phyloP scores from a whole-genome alignment of 1,284 basidiomycete species.

The Apiotrichum porosum region DNA sequence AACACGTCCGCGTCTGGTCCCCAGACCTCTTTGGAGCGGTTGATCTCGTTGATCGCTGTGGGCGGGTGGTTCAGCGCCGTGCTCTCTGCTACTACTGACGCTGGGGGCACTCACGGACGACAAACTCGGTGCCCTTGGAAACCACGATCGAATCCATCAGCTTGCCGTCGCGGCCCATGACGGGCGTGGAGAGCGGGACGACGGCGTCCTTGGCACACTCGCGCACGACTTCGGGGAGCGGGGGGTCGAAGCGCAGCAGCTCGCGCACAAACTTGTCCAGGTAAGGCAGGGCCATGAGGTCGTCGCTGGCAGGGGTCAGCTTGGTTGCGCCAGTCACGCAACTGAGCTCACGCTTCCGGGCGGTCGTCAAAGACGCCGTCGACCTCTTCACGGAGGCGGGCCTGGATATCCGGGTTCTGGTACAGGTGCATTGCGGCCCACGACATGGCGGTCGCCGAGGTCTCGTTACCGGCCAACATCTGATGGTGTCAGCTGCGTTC shows the following conservation, averaged over 20 bases:
- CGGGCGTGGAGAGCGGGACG: constrained; percentile 56
- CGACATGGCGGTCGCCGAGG: constrained; percentile 63
- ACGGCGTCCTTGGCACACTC: constrained; percentile 56
- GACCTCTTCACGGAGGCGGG: constrained; percentile 57
- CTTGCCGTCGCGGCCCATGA: constrained; percentile 45
- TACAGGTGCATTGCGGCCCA: constrained; percentile 69
- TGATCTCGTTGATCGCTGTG: constrained; percentile 47
- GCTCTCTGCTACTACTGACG: too few relatives aligned
- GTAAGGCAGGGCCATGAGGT: constrained; percentile 53
- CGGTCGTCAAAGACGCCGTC: constrained; percentile 46
- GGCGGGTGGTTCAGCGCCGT: too few relatives aligned
- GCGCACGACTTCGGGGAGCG: constrained; percentile 63
- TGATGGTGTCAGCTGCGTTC: constrained; percentile 1
- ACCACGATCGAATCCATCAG: constrained; percentile 39
- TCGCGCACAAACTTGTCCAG: constrained; percentile 66
- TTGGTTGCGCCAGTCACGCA: background rate
- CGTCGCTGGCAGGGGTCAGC: constrained; percentile 43
- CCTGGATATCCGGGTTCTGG: constrained; percentile 55
- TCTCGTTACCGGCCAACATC: constrained; percentile 64
- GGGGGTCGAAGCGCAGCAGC: constrained; percentile 60
- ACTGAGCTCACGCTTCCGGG: constrained; percentile 13
- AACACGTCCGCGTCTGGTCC: constrained; percentile 66
- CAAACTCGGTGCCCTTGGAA: constrained; percentile 36
- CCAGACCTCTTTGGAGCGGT: constrained; percentile 60
- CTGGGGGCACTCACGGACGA: constrained; percentile 40